These are phyloP conservation scores for Gossypium rotundifolium DNA, from an alignment of 345 rosid species.

Conservation along the genomic window DNA sequence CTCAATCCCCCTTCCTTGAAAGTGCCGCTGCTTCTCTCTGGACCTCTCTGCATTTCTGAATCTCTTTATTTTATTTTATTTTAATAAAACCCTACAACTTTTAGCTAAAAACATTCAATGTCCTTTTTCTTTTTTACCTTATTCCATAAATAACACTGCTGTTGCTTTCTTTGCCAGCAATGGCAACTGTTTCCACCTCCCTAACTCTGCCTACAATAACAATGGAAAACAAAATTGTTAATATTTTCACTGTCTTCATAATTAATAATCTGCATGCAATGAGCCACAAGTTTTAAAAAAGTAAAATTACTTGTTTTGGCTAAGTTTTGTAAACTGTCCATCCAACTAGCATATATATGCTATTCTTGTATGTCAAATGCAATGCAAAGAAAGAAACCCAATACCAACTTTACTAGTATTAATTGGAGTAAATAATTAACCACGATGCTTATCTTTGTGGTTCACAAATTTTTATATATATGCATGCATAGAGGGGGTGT, in stretches of 20 bases:
- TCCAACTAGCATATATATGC: slow-evolving; percentile 9
- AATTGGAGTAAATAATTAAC: slow-evolving; percentile 5
- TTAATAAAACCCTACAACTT: neutral
- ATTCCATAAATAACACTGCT: slow-evolving; percentile 12
- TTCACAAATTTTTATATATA: too few relatives aligned
- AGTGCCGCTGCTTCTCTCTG: neutral
- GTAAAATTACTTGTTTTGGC: neutral
- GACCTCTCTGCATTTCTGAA: neutral
- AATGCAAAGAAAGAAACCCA: neutral
- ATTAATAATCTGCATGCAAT: slow-evolving; percentile 2
- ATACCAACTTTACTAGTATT: neutral
- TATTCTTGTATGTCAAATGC: slow-evolving; percentile 7
- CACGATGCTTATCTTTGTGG: neutral
- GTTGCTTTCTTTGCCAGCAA: slow-evolving; percentile 8
- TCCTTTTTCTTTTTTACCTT: neutral
- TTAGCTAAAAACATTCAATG: neutral
- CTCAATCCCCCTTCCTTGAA: neutral
- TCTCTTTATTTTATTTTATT: neutral
- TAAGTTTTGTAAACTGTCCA: neutral
- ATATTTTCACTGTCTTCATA: neutral
- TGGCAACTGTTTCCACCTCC: slow-evolving; percentile 14
- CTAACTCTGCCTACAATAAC: neutral
- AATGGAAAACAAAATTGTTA: neutral
- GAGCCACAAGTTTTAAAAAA: neutral
- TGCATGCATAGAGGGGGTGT: too few relatives aligned